Conservation (phyloP, 768 basidiomycete genomes). For the Suillus cothurnatus region DNA sequence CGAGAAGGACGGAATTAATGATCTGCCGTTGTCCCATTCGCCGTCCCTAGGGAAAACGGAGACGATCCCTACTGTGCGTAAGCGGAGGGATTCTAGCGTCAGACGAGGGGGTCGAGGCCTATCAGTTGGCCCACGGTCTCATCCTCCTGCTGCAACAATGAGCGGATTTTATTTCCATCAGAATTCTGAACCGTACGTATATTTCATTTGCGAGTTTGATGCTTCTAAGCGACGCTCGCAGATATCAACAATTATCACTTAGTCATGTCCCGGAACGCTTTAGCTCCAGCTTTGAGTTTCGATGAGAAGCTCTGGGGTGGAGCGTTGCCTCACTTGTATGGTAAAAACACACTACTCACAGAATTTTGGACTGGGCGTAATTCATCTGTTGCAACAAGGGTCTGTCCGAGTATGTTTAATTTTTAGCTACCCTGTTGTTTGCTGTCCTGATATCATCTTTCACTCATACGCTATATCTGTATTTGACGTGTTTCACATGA, state of each 20-base stretch:
- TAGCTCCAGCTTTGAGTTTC: slow-evolving; percentile 85
- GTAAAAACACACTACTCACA: slow-evolving; percentile 7
- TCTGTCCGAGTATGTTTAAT: slow-evolving; percentile 10
- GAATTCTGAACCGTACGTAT: slow-evolving; percentile 84
- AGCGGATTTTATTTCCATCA: slow-evolving; percentile 93
- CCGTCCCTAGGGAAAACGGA: slow-evolving; percentile 39
- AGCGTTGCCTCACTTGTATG: slow-evolving; percentile 4
- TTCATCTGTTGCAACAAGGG: neutral
- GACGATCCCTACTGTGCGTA: slow-evolving; percentile 37
- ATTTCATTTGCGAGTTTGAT: slow-evolving; percentile 21
- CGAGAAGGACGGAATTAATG: slow-evolving; percentile 29
- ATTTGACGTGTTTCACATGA: neutral
- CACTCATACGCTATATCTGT: slow-evolving; percentile 5
- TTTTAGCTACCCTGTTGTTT: slow-evolving; percentile 6
- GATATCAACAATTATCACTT: slow-evolving; percentile 89
- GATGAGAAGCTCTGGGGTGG: slow-evolving; percentile 43
- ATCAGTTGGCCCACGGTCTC: slow-evolving; percentile 47
- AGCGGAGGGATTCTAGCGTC: slow-evolving; percentile 49
- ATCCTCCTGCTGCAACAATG: slow-evolving; percentile 68
- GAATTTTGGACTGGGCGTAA: slow-evolving; percentile 10
- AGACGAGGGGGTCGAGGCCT: slow-evolving; percentile 48
- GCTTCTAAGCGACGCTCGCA: slow-evolving; percentile 30
- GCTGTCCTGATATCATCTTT: slow-evolving; percentile 6
- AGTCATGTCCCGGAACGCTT: slow-evolving; percentile 74
- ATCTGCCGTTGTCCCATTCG: slow-evolving; percentile 30